Percentiles rank a stretch among this genome's conserved stretches.
Evolutionary conservation across 2,329 filamentous ascomycete genomes (phyloP).

Genomic region (Helotiales sp.): DNA sequence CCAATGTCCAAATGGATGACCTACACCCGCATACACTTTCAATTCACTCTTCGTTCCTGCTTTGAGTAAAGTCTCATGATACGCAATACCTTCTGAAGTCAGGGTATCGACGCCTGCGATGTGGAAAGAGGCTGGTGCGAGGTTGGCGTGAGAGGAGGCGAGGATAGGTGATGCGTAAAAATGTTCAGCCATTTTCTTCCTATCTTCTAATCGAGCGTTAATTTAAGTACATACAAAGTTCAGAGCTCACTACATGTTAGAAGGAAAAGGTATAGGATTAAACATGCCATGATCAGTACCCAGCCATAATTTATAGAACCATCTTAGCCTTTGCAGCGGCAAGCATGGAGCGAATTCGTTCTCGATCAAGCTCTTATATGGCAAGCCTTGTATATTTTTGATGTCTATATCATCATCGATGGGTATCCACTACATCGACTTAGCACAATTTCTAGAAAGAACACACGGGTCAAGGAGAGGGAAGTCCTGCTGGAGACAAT

Average conservation of each 20-base stretch:
- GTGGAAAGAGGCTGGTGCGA: constrained; percentile 38
- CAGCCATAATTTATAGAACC: constrained; percentile 41
- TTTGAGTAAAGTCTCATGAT: constrained; percentile 35
- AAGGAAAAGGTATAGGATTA: background rate
- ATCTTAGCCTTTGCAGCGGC: constrained; percentile 36
- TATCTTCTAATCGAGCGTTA: constrained; percentile 9
- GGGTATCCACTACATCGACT: too few species aligned
- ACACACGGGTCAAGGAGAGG: too few species aligned
- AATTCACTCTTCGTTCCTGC: constrained; percentile 36
- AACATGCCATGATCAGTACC: constrained; percentile 32
- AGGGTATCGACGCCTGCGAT: constrained; percentile 39
- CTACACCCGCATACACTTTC: constrained; percentile 39
- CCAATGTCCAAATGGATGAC: constrained; percentile 40
- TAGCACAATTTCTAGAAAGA: too few species aligned
- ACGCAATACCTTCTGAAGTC: constrained; percentile 35
- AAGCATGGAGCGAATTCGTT: constrained; percentile 39
- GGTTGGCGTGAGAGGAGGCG: constrained; percentile 35
- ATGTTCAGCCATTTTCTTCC: constrained; percentile 31
- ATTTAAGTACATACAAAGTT: background rate
- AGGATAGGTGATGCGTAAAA: constrained; percentile 38
- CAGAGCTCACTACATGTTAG: background rate
- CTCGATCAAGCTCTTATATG: constrained; percentile 36
- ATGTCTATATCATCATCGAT: constrained; percentile 30
- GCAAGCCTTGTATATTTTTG: constrained; percentile 25
- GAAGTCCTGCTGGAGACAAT: too few species aligned